Evolutionary conservation across 805 yeast genomes (phyloP).

Genomic region (Sugiyamaella smithiae): DNA sequence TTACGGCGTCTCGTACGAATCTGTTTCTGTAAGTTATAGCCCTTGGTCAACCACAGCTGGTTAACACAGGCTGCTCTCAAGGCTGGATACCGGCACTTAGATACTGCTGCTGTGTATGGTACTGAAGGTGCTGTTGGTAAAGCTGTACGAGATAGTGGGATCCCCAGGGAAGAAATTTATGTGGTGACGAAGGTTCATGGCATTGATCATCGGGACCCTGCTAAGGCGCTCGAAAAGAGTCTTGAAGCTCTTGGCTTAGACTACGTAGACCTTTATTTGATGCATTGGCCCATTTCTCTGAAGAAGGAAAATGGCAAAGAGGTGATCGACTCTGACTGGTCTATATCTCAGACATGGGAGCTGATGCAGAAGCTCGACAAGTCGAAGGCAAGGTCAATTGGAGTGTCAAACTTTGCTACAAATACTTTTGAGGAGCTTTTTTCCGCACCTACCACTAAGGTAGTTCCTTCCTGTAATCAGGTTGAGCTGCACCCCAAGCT

Average conservation of each 20-base stretch:
- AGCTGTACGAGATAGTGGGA: slow-evolving; percentile 42
- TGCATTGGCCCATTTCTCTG: slow-evolving; percentile 59
- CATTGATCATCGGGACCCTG: slow-evolving; percentile 38
- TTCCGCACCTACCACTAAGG: slow-evolving; percentile 29
- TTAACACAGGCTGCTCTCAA: slow-evolving; percentile 50
- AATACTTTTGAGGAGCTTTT: slow-evolving; percentile 51
- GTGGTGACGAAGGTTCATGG: slow-evolving; percentile 65
- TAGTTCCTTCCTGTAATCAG: slow-evolving; percentile 69
- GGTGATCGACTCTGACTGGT: slow-evolving; percentile 21
- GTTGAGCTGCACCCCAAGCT: slow-evolving; percentile 72
- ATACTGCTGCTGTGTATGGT: slow-evolving; percentile 67
- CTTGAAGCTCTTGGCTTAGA: slow-evolving; percentile 52
- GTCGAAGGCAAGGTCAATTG: slow-evolving; percentile 57
- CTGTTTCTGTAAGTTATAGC: slow-evolving; percentile 40
- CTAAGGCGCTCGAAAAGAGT: slow-evolving; percentile 49
- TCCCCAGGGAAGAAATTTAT: slow-evolving; percentile 51
- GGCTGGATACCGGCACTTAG: slow-evolving; percentile 69
- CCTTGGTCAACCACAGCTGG: not conserved
- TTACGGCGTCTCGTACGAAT: slow-evolving; percentile 46
- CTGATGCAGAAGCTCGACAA: slow-evolving; percentile 56
- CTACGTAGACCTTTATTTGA: slow-evolving; percentile 62
- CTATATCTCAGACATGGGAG: slow-evolving; percentile 55
- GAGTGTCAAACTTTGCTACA: slow-evolving; percentile 69
- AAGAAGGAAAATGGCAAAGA: slow-evolving; percentile 23
- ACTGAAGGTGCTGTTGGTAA: slow-evolving; percentile 66